These are phyloP conservation scores for Leccinum incarnatum DNA, from an alignment of 768 basidiomycete species.

Conservation along the genomic window DNA sequence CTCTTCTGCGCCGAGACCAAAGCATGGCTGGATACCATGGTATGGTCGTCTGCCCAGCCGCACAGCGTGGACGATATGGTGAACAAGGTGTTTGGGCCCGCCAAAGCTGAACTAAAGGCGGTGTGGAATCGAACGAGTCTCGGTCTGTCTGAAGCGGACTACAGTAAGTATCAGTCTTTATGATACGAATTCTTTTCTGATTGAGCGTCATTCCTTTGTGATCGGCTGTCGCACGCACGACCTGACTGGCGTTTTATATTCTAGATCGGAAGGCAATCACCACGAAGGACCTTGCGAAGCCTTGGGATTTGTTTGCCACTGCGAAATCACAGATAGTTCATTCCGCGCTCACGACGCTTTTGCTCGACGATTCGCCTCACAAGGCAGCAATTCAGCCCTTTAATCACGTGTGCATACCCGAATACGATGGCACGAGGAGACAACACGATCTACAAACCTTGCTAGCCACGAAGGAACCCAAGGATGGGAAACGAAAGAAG, in stretches of 20 bases:
- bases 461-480: constrained; percentile 13
- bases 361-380: constrained; percentile 51
- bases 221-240: neutral
- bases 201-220: constrained; percentile 16
- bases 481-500: constrained; percentile 5
- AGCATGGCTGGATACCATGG: constrained; percentile 77
- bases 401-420: constrained; percentile 76
- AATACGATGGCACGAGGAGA: constrained; percentile 54
- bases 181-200: neutral
- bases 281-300: constrained; percentile 70
- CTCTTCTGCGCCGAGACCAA: constrained; percentile 59
- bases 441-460: constrained; percentile 35
- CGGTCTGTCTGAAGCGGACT: constrained; percentile 58
- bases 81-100: constrained; percentile 49
- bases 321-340: constrained; percentile 24
- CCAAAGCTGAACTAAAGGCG: constrained; percentile 45
- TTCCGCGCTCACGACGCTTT: constrained; percentile 46
- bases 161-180: constrained; percentile 52
- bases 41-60: constrained; percentile 87
- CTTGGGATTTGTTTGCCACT: constrained; percentile 52
- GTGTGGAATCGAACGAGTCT: constrained; percentile 82
- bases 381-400: constrained; percentile 71
- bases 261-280: constrained; percentile 39
- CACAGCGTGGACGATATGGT: constrained; percentile 79
- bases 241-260: neutral